These are phyloP conservation scores for Hysterium pulicare DNA, from an alignment of 2,329 filamentous ascomycete species.

Conservation along the genomic window DNA sequence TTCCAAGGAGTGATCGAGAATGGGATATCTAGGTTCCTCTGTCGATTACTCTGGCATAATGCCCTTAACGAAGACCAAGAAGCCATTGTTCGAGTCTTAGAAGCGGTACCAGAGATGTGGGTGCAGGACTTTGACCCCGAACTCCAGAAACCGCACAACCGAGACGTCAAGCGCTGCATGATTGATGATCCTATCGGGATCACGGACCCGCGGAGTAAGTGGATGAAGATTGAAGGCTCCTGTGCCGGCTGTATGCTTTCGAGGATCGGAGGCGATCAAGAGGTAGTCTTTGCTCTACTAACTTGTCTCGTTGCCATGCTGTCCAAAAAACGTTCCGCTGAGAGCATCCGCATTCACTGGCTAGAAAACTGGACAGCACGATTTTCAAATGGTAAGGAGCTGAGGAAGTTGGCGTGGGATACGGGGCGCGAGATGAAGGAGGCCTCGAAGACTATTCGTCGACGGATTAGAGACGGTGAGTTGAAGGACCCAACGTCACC, in stretches of 20 bases:
- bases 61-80: constrained; percentile 17
- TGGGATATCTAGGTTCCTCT: constrained; percentile 22
- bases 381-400: constrained; percentile 6
- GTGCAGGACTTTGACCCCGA: constrained; percentile 13
- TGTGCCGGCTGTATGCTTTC: constrained; percentile 31
- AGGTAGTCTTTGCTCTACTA: constrained; percentile 23
- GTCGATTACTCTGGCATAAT: constrained; percentile 21
- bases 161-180: constrained; percentile 11
- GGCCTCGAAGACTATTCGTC: constrained; percentile 3
- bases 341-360: constrained; percentile 20
- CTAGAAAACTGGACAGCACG: constrained; percentile 23
- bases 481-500: neutral
- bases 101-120: constrained; percentile 28
- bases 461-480: neutral
- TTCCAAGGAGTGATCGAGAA: constrained; percentile 21
- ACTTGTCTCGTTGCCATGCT: constrained; percentile 23
- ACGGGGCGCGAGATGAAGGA: constrained; percentile 20
- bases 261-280: constrained; percentile 22
- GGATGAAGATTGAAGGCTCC: constrained; percentile 18
- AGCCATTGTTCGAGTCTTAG: constrained; percentile 19
- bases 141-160: constrained; percentile 14
- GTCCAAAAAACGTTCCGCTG: neutral
- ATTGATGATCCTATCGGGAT: constrained; percentile 2
- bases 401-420: constrained; percentile 16
- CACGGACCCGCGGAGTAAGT: constrained; percentile 10